Conservation (phyloP, 306 rosid genomes). For the Hylodesmum podocarpum region DNA sequence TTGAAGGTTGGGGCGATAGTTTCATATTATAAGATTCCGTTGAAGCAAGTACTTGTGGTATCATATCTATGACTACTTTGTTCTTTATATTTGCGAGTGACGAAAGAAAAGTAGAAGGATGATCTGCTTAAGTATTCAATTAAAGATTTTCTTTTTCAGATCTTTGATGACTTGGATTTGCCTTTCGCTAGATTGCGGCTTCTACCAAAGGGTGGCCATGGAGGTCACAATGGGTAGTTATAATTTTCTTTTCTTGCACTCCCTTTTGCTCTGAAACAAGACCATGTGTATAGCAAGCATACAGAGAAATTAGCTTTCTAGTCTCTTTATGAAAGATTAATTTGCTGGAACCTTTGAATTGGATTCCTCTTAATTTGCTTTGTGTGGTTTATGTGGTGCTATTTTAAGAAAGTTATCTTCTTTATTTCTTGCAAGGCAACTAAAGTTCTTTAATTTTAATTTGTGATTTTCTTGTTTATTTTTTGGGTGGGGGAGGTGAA, state of each 20-base stretch:
- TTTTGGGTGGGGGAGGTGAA: not conserved
- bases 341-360: not conserved
- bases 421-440: too few relatives aligned
- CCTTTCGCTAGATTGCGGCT: conserved; percentile 84
- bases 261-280: not conserved
- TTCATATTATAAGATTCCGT: conserved; percentile 86
- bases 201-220: conserved; percentile 97
- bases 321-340: not conserved
- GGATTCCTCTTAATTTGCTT: not conserved
- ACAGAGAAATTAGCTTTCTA: not conserved
- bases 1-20: conserved; percentile 87
- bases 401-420: conserved; percentile 5
- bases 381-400: not conserved
- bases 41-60: conserved; percentile 95
- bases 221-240: conserved; percentile 94
- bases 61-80: conserved; percentile 22
- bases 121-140: conserved; percentile 16
- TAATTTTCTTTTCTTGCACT: conserved; percentile 8
- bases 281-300: not conserved
- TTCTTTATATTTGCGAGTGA: conserved; percentile 11
- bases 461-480: not conserved
- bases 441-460: not conserved
- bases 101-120: conserved; percentile 5
- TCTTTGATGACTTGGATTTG: conserved; percentile 90
- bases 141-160: conserved; percentile 46